Evolutionary conservation across 2,329 filamentous ascomycete species (phyloP), one percentile per base, ranked within the genome.

Genomic region (Stromatinia cepivora): DNA sequence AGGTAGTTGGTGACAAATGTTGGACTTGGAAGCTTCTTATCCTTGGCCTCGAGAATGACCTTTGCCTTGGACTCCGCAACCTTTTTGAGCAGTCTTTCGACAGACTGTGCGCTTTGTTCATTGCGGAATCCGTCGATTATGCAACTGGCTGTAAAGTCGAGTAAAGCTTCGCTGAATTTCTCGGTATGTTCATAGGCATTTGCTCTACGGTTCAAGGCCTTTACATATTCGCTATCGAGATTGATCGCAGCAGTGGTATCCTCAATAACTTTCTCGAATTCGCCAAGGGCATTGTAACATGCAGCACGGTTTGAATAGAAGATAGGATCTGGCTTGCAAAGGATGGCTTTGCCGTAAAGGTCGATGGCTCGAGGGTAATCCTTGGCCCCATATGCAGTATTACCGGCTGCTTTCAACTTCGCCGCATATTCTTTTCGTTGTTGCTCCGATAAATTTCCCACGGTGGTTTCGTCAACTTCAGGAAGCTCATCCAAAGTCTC

Each of bases 241-340:
- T 87, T 91, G 82, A 99, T 90, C 73, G 95, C 95, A 67, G 95
- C 94, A 45, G 92, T 97, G 69, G 95, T 98, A 79, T 99, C 95
- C 77, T 97, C 94, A 72, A 99, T 91, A 70, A 98, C 95, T 84
- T 95, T 94, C 63, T 96, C 91, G 93, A 94, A 99, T 77, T 97
- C 87, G 73, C 88, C 89, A 79, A 95, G 88, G 74, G 95, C 93
- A 80, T 97, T 98, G 84, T 93, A 96, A 86, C 95, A 99, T 67
- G 95, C 95, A 70, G 95, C 95, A 76, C 95, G 91, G 86, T 99
- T 99, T 73, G 95, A 98, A 86, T 96, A 99, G 86, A 95, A 99
- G 80, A 99, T 94, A 45, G 95, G 93, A 78, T 99, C 95, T 70
- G 94, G 91, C 83, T 95, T 97, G 90, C 95, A 98, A 65, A 98